Evolutionary conservation across 1,284 basidiomycete genomes (phyloP), one percentile per base, ranked within the genome.

Genomic region (Sphaerobolus stellatus): DNA sequence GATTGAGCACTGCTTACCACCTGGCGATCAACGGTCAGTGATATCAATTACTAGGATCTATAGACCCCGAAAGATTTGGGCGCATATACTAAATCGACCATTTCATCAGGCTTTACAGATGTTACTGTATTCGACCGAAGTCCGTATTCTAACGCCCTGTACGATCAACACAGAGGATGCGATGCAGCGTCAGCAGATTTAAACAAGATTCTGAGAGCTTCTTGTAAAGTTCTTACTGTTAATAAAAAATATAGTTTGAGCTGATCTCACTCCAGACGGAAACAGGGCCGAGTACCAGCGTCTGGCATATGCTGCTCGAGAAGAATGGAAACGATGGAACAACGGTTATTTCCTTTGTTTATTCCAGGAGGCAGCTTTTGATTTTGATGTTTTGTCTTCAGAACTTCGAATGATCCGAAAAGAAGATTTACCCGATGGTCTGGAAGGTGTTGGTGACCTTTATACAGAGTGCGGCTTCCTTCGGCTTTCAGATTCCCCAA

Each of bases 111-210:
- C 2, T 47, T 47, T 29, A 29, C 45, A 18, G 20, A 47, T 30
- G 22, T 47, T 18, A 47, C 45, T 29, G 9, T 47, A 14, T 47
- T 47, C 25, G 45, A 47, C 18, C 5, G 20, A 25, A 14, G 20
- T 13, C 25, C 45, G 18, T 47, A 47, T 30, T 20, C 22, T 28
- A 25, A 16, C 9, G 31, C 11, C 16, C 45, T 47, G 2, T 47
- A 47, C 20, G 45, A 47, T 7, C 45, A 14, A 47, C 27, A 27
- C 24, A 8, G 29, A 2, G 48, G 33, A 33, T 36, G 48, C 31
- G 30, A 49, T 33, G 48, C 48, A 9, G 48, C 48, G 9, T 49
- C 30, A 22, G 48, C 33, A 22, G 48, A 49, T 34, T 29, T 49
- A 22, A 49, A 36, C 33, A 49, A 49, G 28, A 49, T 49, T 24